Evolutionary conservation across 176 grass and related monocot species (phyloP).

Genomic region (bread wheat (Triticum aestivum)): IWGSC_CS_RefSeq_v2.1 NC_057805.1:427770965-427771464

Average conservation of each 20-base stretch:
- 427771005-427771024: conserved; percentile 54
- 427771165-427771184: conserved; percentile 91
- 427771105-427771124: conserved; percentile 88
- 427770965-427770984: conserved; percentile 94
- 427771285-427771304: conserved; percentile 93
- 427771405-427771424: conserved; percentile 84
- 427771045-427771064: conserved; percentile 46
- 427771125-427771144: conserved; percentile 97
- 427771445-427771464: conserved; percentile 95
- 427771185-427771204: conserved; percentile 93
- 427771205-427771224: conserved; percentile 99
- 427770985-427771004: conserved; percentile 66
- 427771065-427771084: conserved; percentile 72
- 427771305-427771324: conserved; percentile 76
- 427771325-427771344: conserved; percentile 82
- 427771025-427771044: conserved; percentile 46
- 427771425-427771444: conserved; percentile 91
- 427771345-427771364: conserved; percentile 58
- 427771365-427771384: conserved; percentile 57
- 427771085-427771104: conserved; percentile 98
- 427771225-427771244: conserved; percentile 91
- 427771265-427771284: conserved; percentile 93
- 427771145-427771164: conserved; percentile 92
- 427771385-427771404: conserved; percentile 95
- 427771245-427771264: conserved; percentile 86